Evolutionary conservation across 1,284 basidiomycete genomes (phyloP).

Genomic region (Leucoagaricus sp.): DNA sequence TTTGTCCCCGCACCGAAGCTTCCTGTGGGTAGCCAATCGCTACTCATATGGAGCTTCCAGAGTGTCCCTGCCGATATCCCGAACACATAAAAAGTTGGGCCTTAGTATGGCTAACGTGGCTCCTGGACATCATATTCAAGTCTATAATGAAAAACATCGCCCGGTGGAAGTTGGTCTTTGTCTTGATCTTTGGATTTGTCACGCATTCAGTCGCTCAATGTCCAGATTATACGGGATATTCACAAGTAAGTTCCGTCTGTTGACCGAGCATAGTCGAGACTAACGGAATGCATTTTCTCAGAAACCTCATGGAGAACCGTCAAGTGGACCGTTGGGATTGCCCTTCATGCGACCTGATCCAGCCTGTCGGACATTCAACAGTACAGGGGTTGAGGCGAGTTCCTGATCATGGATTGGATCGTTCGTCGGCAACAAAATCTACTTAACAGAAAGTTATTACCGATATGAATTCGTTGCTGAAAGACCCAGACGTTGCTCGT

Average conservation of each 20-base stretch:
- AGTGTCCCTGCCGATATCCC: conserved; percentile 20
- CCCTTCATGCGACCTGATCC: conserved; percentile 72
- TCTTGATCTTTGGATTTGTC: conserved; percentile 30
- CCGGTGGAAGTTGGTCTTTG: conserved; percentile 25
- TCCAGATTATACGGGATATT: conserved; percentile 63
- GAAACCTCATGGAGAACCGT: conserved; percentile 59
- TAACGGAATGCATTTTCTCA: conserved; percentile 24
- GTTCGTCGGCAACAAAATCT: background rate
- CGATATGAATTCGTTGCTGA: conserved; percentile 69
- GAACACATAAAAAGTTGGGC: conserved; percentile 27
- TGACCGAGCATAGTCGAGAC: background rate
- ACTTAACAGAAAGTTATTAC: conserved; percentile 56
- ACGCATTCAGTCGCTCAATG: conserved; percentile 45
- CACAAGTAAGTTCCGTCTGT: conserved; percentile 46
- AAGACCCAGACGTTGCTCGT: conserved; percentile 72
- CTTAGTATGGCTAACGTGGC: background rate
- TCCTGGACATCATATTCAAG: conserved; percentile 2
- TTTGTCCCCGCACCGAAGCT: conserved; percentile 10
- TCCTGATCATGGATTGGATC: background rate
- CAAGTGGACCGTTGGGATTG: conserved; percentile 59
- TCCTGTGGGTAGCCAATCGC: conserved; percentile 5
- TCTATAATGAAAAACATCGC: conserved; percentile 33
- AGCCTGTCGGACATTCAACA: conserved; percentile 72
- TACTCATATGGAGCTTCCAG: conserved; percentile 26
- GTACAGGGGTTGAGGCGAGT: conserved; percentile 66